A percentile compares a stretch with the other conserved stretches of the same genome.
Evolutionary conservation across 2,329 filamentous ascomycete species (phyloP).

Genomic region (Arthrinium puccinioides): DNA sequence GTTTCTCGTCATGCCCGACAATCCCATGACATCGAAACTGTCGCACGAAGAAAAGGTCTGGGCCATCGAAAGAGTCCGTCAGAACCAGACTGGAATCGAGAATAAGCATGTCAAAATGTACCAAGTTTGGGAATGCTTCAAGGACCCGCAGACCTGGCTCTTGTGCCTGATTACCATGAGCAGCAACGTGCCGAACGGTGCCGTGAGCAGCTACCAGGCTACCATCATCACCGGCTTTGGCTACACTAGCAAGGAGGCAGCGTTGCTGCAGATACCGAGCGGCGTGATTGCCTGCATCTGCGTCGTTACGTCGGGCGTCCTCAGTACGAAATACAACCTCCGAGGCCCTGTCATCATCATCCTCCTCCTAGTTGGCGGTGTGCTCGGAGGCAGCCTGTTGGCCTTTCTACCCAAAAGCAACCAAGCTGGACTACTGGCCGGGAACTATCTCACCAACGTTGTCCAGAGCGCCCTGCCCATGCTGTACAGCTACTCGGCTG

Average conservation of each 20-base stretch:
- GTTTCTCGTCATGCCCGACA: conserved; percentile 16
- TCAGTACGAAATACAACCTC: conserved; percentile 28
- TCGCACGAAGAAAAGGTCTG: conserved; percentile 15
- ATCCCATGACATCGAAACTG: conserved; percentile 15
- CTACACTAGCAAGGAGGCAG: conserved; percentile 32
- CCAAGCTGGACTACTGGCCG: conserved; percentile 33
- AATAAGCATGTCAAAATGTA: conserved; percentile 19
- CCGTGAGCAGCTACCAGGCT: conserved; percentile 32
- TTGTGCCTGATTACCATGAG: conserved; percentile 13
- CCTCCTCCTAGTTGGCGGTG: conserved; percentile 35
- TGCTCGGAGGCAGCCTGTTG: conserved; percentile 35
- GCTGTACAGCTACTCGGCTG: conserved; percentile 19
- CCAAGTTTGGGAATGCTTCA: conserved; percentile 15
- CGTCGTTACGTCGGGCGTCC: conserved; percentile 28
- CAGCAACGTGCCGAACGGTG: conserved; percentile 26
- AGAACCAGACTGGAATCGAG: conserved; percentile 19
- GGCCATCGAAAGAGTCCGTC: conserved; percentile 17
- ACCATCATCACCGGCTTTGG: conserved; percentile 35
- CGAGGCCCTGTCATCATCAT: conserved; percentile 32
- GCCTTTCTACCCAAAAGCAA: conserved; percentile 24
- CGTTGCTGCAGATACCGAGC: conserved; percentile 34
- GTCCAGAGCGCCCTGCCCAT: conserved; percentile 34
- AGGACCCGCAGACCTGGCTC: conserved; percentile 17
- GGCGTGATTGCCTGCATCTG: conserved; percentile 33
- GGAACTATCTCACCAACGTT: conserved; percentile 35